phyloP scores from a whole-genome alignment of 2,329 filamentous ascomycete genomes.

The Samsoniella hepiali region DNA sequence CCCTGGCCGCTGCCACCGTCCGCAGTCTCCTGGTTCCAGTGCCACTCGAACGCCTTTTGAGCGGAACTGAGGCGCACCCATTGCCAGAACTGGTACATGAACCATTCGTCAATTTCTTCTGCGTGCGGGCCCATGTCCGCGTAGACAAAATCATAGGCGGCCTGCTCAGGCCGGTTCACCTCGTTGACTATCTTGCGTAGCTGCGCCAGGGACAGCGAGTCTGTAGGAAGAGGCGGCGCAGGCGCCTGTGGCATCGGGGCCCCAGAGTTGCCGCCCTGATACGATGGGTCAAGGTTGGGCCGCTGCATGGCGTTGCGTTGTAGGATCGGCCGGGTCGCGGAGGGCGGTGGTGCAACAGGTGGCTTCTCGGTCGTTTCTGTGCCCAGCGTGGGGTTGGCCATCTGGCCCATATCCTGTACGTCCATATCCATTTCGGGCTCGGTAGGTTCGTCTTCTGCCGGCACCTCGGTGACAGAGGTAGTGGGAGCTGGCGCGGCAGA shows the following conservation, averaged over 20 bases:
- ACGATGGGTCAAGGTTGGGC: constrained; percentile 22
- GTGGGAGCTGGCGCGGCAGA: not conserved
- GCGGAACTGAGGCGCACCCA: constrained; percentile 73
- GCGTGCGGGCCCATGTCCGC: constrained; percentile 69
- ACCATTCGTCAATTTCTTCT: constrained; percentile 97
- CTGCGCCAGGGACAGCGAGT: constrained; percentile 74
- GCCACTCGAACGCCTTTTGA: constrained; percentile 71
- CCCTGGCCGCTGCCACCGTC: not conserved
- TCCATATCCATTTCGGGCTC: constrained; percentile 3
- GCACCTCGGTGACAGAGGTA: not conserved
- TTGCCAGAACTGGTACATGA: constrained; percentile 85
- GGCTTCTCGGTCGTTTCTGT: constrained; percentile 37
- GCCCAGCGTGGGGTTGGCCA: constrained; percentile 31
- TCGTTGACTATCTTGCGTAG: constrained; percentile 71
- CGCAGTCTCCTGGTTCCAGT: constrained; percentile 58
- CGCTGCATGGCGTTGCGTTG: constrained; percentile 31
- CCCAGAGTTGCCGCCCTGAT: constrained; percentile 24
- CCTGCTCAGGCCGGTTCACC: constrained; percentile 65
- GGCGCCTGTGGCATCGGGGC: constrained; percentile 25
- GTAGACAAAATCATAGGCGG: constrained; percentile 83
- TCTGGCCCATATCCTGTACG: constrained; percentile 36
- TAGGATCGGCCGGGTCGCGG: constrained; percentile 25
- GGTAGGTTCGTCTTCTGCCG: not conserved
- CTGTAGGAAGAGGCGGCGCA: constrained; percentile 46
- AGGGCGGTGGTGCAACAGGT: constrained; percentile 31